Conservation (phyloP, 1,284 basidiomycete species). For the Cryptococcus wingfieldii region DNA sequence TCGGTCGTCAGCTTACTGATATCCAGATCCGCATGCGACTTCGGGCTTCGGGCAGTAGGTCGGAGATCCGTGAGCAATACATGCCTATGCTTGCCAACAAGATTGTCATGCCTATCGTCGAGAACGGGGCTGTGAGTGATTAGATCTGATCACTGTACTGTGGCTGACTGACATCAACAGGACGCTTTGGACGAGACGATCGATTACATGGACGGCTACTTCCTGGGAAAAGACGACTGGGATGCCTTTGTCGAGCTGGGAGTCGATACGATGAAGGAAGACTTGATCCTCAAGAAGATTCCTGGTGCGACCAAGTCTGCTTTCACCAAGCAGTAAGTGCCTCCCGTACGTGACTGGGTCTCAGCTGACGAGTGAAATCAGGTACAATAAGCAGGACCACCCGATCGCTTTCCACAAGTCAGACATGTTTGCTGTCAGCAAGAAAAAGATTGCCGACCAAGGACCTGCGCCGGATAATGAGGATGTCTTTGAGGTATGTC, state of each 20-base stretch:
- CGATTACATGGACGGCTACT: conserved; percentile 88
- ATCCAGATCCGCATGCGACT: conserved; percentile 94
- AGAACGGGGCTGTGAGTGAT: conserved; percentile 49
- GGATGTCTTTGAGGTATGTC: conserved; percentile 66
- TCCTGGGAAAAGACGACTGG: conserved; percentile 89
- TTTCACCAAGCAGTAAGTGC: conserved; percentile 76
- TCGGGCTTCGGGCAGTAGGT: conserved; percentile 80
- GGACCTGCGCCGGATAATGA: conserved; percentile 80
- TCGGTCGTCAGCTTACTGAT: conserved; percentile 76
- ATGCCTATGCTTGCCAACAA: conserved; percentile 76
- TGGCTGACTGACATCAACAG: conserved; percentile 47
- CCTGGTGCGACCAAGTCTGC: conserved; percentile 72
- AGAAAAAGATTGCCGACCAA: conserved; percentile 60
- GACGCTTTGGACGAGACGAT: conserved; percentile 78
- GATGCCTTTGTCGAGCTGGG: conserved; percentile 92
- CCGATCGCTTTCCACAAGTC: conserved; percentile 89
- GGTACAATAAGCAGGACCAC: conserved; percentile 80
- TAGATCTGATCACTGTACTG: not conserved
- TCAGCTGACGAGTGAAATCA: conserved; percentile 35
- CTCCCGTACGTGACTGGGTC: not conserved
- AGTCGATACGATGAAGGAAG: conserved; percentile 72
- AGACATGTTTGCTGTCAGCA: conserved; percentile 66
- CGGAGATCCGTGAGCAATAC: conserved; percentile 86
- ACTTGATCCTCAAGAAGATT: conserved; percentile 75
- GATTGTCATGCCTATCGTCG: conserved; percentile 71